phyloP scores from a whole-genome alignment of 225 moss, liverwort and hornwort genomes.

The Asterella californica region DNA sequence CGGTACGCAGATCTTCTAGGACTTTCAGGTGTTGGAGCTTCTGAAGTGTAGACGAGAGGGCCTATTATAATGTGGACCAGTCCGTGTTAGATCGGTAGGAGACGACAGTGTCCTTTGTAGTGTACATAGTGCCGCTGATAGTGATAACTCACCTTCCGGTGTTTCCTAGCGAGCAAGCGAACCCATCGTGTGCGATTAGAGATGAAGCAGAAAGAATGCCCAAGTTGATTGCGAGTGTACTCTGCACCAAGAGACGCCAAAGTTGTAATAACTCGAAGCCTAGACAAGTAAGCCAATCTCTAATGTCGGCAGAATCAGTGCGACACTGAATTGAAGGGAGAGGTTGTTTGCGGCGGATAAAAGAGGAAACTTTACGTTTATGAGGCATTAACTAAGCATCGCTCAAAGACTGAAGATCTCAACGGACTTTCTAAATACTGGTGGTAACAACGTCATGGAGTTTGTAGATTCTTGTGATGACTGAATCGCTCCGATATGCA shows the following conservation, averaged over 20 bases:
- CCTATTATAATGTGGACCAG: no score
- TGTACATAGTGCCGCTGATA: no score
- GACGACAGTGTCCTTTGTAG: no score
- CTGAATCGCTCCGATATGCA: constrained; percentile 25
- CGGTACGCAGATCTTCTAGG: background rate
- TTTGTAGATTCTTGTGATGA: background rate
- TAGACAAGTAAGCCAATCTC: background rate
- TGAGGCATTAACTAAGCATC: background rate
- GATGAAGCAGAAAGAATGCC: no score
- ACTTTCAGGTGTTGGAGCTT: no score
- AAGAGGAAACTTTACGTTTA: background rate
- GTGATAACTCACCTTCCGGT: no score
- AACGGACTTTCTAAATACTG: background rate
- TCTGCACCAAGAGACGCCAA: no score
- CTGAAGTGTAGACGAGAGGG: no score
- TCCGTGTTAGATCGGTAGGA: no score
- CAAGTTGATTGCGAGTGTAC: no score
- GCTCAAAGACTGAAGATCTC: background rate
- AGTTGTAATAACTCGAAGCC: no score
- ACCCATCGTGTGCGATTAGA: no score
- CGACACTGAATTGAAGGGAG: background rate
- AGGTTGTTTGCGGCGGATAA: background rate
- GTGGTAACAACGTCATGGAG: background rate
- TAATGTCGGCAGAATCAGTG: background rate
- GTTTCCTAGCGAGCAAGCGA: background rate